Conservation (phyloP, 2,329 filamentous ascomycete species). For the Colletotrichum trifolii region DNA sequence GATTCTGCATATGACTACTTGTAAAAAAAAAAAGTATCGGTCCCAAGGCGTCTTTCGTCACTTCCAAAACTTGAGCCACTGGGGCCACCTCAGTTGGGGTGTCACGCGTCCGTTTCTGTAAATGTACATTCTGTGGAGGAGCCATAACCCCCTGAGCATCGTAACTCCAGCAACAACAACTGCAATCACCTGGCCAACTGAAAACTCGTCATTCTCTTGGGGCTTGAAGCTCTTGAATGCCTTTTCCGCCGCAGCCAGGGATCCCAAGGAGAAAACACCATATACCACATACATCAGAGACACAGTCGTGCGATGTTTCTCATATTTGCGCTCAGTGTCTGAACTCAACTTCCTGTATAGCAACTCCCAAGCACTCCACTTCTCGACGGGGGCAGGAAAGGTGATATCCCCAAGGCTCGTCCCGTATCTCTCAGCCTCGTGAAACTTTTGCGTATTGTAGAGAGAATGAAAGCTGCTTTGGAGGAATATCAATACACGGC, state of each 20-base stretch:
- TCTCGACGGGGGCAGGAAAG: not conserved
- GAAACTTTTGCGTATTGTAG: not conserved
- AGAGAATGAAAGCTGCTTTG: constrained; percentile 13
- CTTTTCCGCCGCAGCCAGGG: constrained; percentile 6
- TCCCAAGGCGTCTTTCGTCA: too few species aligned
- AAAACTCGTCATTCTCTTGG: not conserved
- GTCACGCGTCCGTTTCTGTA: too few species aligned
- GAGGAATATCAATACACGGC: not conserved
- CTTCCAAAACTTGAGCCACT: too few species aligned
- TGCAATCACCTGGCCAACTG: constrained; percentile 2
- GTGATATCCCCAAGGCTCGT: not conserved
- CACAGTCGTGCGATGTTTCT: not conserved
- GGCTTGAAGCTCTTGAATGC: not conserved
- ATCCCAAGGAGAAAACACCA: constrained; percentile 2
- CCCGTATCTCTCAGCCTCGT: constrained; percentile 2
- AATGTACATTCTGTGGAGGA: not conserved
- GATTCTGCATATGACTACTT: too few species aligned
- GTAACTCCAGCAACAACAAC: constrained; percentile 9
- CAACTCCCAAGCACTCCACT: not conserved
- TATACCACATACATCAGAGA: not conserved
- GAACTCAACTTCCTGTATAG: not conserved
- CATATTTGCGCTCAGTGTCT: not conserved
- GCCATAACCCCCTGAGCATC: not conserved
- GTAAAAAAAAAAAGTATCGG: too few species aligned
- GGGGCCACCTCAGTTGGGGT: too few species aligned